phyloP scores from a whole-genome alignment of 495 filamentous ascomycete genomes.

The Xylaria sp. region DNA sequence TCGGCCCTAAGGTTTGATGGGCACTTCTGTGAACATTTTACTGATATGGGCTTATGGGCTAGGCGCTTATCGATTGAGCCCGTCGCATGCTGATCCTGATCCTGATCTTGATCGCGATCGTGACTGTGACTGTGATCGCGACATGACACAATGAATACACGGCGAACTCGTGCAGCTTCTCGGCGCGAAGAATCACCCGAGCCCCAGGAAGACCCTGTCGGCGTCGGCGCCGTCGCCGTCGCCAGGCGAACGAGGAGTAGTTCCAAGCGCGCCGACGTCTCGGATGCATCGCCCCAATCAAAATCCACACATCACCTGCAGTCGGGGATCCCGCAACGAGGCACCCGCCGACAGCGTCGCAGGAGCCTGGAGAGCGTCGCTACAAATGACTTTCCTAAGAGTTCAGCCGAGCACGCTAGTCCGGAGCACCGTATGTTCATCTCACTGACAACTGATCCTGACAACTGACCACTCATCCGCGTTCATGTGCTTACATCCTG shows the following conservation, averaged over 20 bases:
- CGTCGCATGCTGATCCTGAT: conserved; percentile 9
- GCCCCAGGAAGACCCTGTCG: conserved; percentile 4
- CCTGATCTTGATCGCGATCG: too few relatives aligned
- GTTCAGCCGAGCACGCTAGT: conserved; percentile 16
- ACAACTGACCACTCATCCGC: not conserved
- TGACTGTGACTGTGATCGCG: too few relatives aligned
- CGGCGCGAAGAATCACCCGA: conserved; percentile 30
- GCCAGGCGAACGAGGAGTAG: conserved; percentile 35
- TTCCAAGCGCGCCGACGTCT: conserved; percentile 28
- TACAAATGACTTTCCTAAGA: conserved; percentile 31
- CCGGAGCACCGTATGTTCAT: conserved; percentile 26
- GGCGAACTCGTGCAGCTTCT: conserved; percentile 34
- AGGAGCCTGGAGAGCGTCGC: conserved; percentile 35
- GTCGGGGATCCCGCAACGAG: conserved; percentile 26
- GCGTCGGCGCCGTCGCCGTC: not conserved
- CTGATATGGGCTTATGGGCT: not conserved
- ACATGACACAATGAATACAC: conserved; percentile 32
- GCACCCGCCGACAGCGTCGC: conserved; percentile 28
- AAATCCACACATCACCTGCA: conserved; percentile 1
- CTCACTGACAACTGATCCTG: conserved; percentile 13
- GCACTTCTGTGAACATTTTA: not conserved
- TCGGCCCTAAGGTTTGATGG: not conserved
- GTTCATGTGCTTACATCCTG: conserved; percentile 3
- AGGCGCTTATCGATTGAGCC: not conserved
- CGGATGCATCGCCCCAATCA: conserved; percentile 23